A percentile compares a stretch with the other conserved stretches of the same genome.
phyloP scores from a whole-genome alignment of 306 rosid species.

The Quercus bicolor region DNA sequence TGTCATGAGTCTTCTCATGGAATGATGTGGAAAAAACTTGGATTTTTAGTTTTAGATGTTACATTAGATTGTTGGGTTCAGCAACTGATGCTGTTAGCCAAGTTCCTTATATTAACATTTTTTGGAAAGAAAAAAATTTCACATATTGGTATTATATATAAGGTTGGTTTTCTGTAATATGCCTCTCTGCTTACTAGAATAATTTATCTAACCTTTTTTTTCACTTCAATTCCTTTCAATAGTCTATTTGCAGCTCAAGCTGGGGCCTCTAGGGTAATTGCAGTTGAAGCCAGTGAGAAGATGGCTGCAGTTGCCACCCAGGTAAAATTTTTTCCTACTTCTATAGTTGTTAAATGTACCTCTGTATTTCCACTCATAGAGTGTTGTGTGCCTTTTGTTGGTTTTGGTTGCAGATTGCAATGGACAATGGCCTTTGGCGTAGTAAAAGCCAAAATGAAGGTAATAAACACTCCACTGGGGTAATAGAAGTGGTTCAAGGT shows the following conservation, averaged over 20 bases:
- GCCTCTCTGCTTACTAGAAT: background rate
- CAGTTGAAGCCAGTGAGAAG: constrained; percentile 90
- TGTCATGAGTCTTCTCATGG: background rate
- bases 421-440: constrained; percentile 56
- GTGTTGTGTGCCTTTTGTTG: constrained; percentile 2
- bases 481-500: constrained; percentile 67
- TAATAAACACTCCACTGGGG: constrained; percentile 38
- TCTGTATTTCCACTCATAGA: constrained; percentile 13
- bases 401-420: constrained; percentile 57
- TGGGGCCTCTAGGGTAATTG: constrained; percentile 83
- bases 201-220: background rate
- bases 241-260: constrained; percentile 90
- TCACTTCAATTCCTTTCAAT: constrained; percentile 6
- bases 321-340: constrained; percentile 29
- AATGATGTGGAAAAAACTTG: too few species aligned
- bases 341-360: background rate
- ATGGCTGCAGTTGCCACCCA: constrained; percentile 89
- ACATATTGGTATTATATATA: background rate
- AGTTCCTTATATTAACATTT: background rate
- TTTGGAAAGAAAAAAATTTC: background rate
- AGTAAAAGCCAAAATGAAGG: constrained; percentile 36
- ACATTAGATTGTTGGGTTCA: background rate
- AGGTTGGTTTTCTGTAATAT: background rate
- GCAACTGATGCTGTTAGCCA: background rate
- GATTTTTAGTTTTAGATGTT: background rate